Percentiles rank a stretch among this genome's conserved stretches.
Conservation (phyloP, 1,284 basidiomycete genomes). For the Marasmius tenuissimus region DNA sequence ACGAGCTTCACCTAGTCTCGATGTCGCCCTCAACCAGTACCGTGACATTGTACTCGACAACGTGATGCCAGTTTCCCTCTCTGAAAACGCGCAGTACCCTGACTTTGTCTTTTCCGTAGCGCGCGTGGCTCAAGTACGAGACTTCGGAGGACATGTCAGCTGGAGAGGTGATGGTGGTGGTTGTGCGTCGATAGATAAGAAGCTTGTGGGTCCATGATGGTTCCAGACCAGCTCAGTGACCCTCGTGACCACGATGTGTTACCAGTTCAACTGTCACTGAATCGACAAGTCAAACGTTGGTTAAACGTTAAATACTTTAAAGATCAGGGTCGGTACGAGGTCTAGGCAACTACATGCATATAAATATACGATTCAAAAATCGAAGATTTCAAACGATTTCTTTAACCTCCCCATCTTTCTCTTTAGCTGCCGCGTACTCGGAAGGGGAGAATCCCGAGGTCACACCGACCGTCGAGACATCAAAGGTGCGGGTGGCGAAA, state of each 20-base stretch:
- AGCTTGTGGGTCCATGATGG: not conserved
- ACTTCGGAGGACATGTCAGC: slow-evolving; percentile 1
- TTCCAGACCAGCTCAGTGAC: not conserved
- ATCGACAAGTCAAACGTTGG: no score
- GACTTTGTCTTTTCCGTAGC: slow-evolving; percentile 87
- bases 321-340: no score
- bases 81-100: slow-evolving; percentile 85
- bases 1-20: slow-evolving; percentile 53
- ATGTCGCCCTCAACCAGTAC: slow-evolving; percentile 82
- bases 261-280: no score
- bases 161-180: not conserved
- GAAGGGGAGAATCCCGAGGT: no score
- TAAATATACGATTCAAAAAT: no score
- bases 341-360: no score
- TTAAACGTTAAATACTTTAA: no score
- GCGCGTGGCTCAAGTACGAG: slow-evolving; percentile 41
- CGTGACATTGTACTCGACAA: slow-evolving; percentile 82
- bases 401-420: no score
- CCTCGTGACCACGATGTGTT: not conserved
- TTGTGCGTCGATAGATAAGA: not conserved
- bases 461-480: no score
- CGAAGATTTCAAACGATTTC: no score
- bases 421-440: no score
- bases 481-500: not conserved
- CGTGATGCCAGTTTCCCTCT: slow-evolving; percentile 60